Conservation (phyloP, 495 filamentous ascomycete genomes). For the Tuber calosporum region DNA sequence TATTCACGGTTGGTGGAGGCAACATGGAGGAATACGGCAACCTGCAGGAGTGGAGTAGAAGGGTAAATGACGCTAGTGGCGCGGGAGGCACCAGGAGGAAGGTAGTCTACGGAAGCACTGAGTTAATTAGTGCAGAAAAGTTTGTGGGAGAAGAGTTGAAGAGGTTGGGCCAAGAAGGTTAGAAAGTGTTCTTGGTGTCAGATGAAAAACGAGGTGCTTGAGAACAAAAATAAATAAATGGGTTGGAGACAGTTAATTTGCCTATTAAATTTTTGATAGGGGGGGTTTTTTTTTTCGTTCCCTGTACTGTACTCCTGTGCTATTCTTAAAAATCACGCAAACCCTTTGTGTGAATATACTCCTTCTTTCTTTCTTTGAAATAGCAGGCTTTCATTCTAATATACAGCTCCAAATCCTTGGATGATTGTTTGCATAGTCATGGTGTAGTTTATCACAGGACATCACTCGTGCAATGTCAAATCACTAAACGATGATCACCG, state of each 20-base stretch:
- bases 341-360: neutral
- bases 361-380: neutral
- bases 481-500: neutral
- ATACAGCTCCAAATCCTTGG: neutral
- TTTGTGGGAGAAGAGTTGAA: constrained; percentile 77
- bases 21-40: constrained; percentile 99
- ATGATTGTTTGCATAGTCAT: neutral
- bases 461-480: neutral
- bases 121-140: constrained; percentile 80
- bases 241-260: neutral
- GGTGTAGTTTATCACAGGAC: neutral
- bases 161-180: constrained; percentile 63
- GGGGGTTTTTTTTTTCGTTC: neutral
- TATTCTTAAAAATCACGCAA: neutral
- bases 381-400: neutral
- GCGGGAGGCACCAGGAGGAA: constrained; percentile 56
- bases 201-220: neutral
- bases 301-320: neutral
- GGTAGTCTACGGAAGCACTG: constrained; percentile 93
- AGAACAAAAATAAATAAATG: neutral
- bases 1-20: constrained; percentile 93
- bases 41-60: constrained; percentile 86
- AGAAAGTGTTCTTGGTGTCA: neutral
- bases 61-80: constrained; percentile 50
- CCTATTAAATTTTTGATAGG: neutral